Evolutionary conservation across 768 basidiomycete genomes (phyloP).

Genomic region (Suillus brevipes): DNA sequence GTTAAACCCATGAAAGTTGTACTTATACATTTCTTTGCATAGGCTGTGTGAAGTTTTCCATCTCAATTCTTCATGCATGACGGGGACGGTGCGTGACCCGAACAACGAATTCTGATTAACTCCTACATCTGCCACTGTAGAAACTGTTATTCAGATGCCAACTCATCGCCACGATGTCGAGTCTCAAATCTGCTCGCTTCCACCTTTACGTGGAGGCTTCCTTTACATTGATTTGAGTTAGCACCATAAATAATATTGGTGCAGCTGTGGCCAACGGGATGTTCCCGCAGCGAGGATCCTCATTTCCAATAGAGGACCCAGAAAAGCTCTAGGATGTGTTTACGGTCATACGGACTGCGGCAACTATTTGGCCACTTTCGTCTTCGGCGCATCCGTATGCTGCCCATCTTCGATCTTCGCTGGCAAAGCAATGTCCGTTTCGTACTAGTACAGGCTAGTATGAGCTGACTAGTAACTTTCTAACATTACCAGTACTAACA

Average conservation of each 20-base stretch:
- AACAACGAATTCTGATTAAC: neutral
- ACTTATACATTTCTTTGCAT: neutral
- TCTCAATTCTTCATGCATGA: neutral
- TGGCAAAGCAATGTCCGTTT: neutral
- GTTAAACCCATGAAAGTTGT: neutral
- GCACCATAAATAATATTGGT: neutral
- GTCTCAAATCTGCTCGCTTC: neutral
- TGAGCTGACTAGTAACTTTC: neutral
- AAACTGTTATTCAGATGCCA: neutral
- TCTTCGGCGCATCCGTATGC: neutral
- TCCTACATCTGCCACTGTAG: neutral
- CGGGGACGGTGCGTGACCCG: neutral
- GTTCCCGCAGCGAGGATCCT: neutral
- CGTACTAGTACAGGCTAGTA: neutral
- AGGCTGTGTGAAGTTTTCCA: neutral
- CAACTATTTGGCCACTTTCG: neutral
- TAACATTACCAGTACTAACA: neutral
- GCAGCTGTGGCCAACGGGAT: neutral
- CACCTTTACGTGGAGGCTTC: neutral
- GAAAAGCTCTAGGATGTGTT: neutral
- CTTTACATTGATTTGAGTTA: neutral
- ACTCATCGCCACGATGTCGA: neutral
- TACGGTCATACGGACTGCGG: neutral
- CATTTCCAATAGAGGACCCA: neutral
- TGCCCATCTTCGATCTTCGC: neutral